These are phyloP conservation scores for Cladophialophora bantiana DNA, from an alignment of 2,329 filamentous ascomycete genomes.

Conservation along the genomic window DNA sequence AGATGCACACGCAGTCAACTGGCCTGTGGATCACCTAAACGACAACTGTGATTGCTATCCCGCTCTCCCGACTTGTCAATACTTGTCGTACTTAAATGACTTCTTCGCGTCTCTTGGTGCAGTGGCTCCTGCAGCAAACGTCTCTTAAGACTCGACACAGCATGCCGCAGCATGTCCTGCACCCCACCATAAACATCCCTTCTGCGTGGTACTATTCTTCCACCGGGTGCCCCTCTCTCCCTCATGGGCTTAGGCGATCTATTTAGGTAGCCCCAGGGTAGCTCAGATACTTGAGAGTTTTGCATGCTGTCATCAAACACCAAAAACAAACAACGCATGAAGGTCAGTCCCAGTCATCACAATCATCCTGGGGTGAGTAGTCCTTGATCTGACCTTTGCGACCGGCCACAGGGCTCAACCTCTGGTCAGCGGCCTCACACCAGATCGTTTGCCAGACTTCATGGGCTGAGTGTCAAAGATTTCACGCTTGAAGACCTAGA, in stretches of 20 bases:
- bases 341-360: slow-evolving; percentile 5
- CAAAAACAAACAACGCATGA: slow-evolving; percentile 2
- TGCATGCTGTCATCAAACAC: slow-evolving; percentile 1
- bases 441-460: slow-evolving; percentile 11
- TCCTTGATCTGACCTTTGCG: slow-evolving; percentile 4
- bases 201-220: no score
- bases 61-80: no score
- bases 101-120: no score
- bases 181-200: no score
- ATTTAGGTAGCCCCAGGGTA: no score
- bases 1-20: no score
- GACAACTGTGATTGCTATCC: no score
- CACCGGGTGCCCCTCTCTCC: slow-evolving; percentile 4
- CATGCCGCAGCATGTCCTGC: no score
- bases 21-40: no score
- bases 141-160: no score
- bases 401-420: not conserved
- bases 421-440: slow-evolving; percentile 10
- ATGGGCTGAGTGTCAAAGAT: slow-evolving; percentile 11
- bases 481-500: not conserved
- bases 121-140: no score
- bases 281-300: slow-evolving; percentile 6
- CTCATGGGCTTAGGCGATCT: not conserved
- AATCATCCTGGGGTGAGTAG: slow-evolving; percentile 5
- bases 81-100: no score